phyloP scores from a whole-genome alignment of 495 filamentous ascomycete genomes.

The Clohesyomyces aquaticus region DNA sequence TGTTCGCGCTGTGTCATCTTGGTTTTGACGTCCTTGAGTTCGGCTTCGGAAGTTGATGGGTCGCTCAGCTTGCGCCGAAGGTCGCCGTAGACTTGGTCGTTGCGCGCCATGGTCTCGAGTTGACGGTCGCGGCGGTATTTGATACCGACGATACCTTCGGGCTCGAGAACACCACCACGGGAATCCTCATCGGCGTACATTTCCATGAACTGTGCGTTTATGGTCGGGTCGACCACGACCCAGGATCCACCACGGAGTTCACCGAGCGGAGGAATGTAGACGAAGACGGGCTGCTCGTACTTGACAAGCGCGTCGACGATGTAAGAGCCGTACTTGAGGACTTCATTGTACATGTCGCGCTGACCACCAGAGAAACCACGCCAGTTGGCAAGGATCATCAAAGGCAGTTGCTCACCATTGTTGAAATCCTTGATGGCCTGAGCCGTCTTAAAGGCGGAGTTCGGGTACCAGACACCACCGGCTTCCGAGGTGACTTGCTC shows the following conservation, averaged over 20 bases:
- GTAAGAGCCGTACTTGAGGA: constrained; percentile 98
- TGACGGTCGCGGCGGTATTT: constrained; percentile 98
- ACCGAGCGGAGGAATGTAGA: constrained; percentile 96
- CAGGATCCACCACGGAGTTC: constrained; percentile 98
- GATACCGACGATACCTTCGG: constrained; percentile 97
- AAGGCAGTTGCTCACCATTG: constrained; percentile 93
- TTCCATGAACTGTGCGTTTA: constrained; percentile 95
- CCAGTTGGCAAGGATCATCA: constrained; percentile 99
- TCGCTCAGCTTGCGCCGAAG: constrained; percentile 78
- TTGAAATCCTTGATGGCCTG: constrained; percentile 99
- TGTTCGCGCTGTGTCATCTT: constrained; percentile 88
- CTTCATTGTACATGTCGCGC: constrained; percentile 99
- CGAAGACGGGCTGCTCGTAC: constrained; percentile 97
- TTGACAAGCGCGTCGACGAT: constrained; percentile 98
- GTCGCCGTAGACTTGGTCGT: constrained; percentile 80
- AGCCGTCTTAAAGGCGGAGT: constrained; percentile 98
- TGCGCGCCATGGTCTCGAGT: constrained; percentile 94
- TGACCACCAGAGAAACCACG: constrained; percentile 99
- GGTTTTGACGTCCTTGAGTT: constrained; percentile 76
- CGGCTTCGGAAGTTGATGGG: constrained; percentile 68
- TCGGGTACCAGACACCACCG: constrained; percentile 99
- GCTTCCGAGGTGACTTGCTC: constrained; percentile 92
- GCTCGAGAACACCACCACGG: constrained; percentile 95
- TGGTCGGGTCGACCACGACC: constrained; percentile 98
- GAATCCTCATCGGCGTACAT: constrained; percentile 98